phyloP scores from a whole-genome alignment of 2,329 filamentous ascomycete genomes.

The Curvularia lunata region DNA sequence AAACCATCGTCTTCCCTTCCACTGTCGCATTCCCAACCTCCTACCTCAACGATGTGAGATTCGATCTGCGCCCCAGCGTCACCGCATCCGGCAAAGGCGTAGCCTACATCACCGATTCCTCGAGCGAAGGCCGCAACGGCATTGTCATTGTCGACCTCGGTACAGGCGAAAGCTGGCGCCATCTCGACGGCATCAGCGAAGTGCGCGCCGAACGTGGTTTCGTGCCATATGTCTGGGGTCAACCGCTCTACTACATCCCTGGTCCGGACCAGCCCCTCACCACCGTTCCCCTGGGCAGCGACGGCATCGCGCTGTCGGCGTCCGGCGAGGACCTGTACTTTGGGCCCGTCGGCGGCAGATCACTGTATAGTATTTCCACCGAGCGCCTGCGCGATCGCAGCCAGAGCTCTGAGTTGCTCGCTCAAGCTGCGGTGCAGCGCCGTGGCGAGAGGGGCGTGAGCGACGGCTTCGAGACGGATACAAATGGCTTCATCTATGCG shows the following conservation, averaged over 20 bases:
- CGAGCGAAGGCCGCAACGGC: constrained; percentile 55
- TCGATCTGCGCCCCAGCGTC: constrained; percentile 56
- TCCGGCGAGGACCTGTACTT: constrained; percentile 58
- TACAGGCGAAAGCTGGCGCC: constrained; percentile 58
- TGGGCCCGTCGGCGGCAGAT: constrained; percentile 53
- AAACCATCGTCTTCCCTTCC: constrained; percentile 59
- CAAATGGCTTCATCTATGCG: constrained; percentile 57
- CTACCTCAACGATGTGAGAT: constrained; percentile 62
- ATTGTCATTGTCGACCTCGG: constrained; percentile 60
- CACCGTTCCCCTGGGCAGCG: constrained; percentile 54
- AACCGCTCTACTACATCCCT: constrained; percentile 53
- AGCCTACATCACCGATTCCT: constrained; percentile 62
- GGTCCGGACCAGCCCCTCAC: constrained; percentile 45
- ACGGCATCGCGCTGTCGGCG: constrained; percentile 59
- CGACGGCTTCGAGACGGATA: constrained; percentile 61
- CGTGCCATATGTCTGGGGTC: constrained; percentile 57
- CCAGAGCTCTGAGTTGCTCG: constrained; percentile 51
- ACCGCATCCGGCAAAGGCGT: constrained; percentile 54
- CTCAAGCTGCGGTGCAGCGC: constrained; percentile 52
- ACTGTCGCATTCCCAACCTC: constrained; percentile 56
- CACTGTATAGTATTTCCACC: constrained; percentile 56
- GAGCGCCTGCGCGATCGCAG: constrained; percentile 51
- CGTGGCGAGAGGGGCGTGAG: constrained; percentile 58
- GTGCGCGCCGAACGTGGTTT: constrained; percentile 56
- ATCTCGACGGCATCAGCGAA: constrained; percentile 52